Evolutionary conservation across 1,284 basidiomycete genomes (phyloP).

Genomic region (Athelia psychrophila): DNA sequence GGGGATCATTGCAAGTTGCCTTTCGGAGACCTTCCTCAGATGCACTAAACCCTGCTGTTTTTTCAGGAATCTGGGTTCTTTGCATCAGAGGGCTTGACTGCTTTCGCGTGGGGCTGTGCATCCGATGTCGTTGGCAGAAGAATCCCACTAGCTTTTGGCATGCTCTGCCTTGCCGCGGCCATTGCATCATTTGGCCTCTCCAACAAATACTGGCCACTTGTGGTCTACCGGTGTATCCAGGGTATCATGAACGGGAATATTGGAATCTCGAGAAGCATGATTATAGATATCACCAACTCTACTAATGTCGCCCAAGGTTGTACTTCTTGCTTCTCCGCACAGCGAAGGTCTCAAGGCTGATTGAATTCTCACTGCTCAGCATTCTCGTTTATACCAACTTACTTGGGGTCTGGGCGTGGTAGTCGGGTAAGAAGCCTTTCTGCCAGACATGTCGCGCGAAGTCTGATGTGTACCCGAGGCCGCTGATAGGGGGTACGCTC

Average conservation of each 20-base stretch:
- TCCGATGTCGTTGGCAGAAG: conserved; percentile 42
- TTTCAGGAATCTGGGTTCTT: conserved; percentile 44
- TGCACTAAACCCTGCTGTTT: neutral
- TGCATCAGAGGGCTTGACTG: conserved; percentile 35
- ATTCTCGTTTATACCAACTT: conserved; percentile 36
- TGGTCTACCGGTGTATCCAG: conserved; percentile 37
- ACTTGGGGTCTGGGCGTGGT: conserved; percentile 39
- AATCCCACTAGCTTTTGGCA: conserved; percentile 39
- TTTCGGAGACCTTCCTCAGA: neutral
- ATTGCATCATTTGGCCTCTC: conserved; percentile 44
- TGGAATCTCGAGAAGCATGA: conserved; percentile 35
- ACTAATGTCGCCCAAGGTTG: conserved; percentile 39
- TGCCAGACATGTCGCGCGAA: neutral
- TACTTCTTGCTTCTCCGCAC: no score
- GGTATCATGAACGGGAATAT: conserved; percentile 46
- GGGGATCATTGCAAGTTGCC: conserved; percentile 35
- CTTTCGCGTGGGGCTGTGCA: conserved; percentile 39
- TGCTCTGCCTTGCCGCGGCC: conserved; percentile 37
- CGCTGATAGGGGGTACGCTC: conserved; percentile 39
- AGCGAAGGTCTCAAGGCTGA: no score
- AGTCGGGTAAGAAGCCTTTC: conserved; percentile 27
- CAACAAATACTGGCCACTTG: conserved; percentile 34
- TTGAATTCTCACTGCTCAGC: conserved; percentile 10
- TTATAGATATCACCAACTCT: conserved; percentile 37
- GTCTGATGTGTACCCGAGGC: conserved; percentile 21